Base-by-base conservation (phyloP, 1,284 basidiomycete genomes). In the Grifola frondosa region DNA sequence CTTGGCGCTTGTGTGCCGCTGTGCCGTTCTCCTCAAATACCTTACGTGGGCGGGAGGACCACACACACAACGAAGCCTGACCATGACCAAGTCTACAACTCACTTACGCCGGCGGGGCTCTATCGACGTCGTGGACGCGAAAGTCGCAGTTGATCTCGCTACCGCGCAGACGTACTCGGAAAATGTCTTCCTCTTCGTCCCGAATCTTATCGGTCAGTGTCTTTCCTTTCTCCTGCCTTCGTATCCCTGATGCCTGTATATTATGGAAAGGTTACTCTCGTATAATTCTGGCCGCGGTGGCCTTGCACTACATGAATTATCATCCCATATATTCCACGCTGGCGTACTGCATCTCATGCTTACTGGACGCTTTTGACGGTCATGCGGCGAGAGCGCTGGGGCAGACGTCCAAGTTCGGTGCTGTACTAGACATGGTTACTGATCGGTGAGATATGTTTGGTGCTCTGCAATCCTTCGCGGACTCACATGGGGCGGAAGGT, bases 391-490 rank as follows among this genome's bases (percentile, higher is more conserved):
- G 97, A 44, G 80, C 81, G 3, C 70, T 97, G 25, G 84, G 84
- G 6, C 96, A 99, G 68, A 84, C 91, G 15, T 93, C 90, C 46
- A 96, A 96, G 69, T 98, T 99, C 66, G 97, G 97, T 29, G 95
- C 94, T 4, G 96, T 99, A 29, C 72, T 99, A 57, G 97, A 99
- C 68, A 99, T 99, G 97, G 96, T 99, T 42, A 99, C 97, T n/a
- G 96, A 99, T 67, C 77, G 96, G 91, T 96, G 51, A 54, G 76
- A 68, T 24, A 16, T 42, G 10, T 23, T 17, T 17, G 26, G 11
- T n/a, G 12, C 20, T 16, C 35, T 21, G 19, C 40, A 13, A 45
- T 28, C 15, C 31, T 20, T 19, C 28, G 5, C 23, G 19, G 15
- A 20, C 17, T 48, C 22, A 34, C 33, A 22, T 11, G 6, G 16